Percentiles rank a stretch among this genome's conserved stretches.
Conservation (phyloP, 768 basidiomycete species). For the Lactarius hengduanensis region DNA sequence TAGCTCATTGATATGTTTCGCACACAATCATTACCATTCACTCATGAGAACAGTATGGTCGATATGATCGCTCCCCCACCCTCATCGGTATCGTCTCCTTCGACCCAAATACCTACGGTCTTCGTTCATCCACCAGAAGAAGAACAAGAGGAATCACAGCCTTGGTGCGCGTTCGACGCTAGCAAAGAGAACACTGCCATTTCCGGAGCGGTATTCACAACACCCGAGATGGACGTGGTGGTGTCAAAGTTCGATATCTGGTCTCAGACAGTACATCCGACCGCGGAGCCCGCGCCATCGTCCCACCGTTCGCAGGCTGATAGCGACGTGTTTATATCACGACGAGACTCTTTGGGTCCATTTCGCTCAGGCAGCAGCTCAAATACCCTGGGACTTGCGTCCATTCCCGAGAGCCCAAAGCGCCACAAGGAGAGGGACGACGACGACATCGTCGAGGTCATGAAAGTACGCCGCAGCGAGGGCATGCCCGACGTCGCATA, state of each 20-base stretch:
- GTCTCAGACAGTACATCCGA: conserved; percentile 31
- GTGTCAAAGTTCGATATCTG: conserved; percentile 33
- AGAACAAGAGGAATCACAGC: conserved; percentile 37
- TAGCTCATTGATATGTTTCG: conserved; percentile 30
- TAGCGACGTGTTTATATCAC: conserved; percentile 35
- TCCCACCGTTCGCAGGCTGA: conserved; percentile 33
- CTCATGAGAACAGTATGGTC: conserved; percentile 23
- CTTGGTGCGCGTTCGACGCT: conserved; percentile 39
- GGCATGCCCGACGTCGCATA: conserved; percentile 33
- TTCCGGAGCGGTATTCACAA: conserved; percentile 28
- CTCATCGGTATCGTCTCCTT: conserved; percentile 32
- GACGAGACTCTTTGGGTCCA: conserved; percentile 28
- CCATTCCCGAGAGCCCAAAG: conserved; percentile 21
- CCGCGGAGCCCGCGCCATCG: conserved; percentile 35
- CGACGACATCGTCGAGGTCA: conserved; percentile 39
- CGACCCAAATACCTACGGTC: conserved; percentile 36
- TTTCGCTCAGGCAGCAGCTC: not conserved
- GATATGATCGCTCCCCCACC: conserved; percentile 32
- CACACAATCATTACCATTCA: conserved; percentile 32
- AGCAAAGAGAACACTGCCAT: conserved; percentile 25
- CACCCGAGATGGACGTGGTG: conserved; percentile 35
- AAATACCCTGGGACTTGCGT: conserved; percentile 15
- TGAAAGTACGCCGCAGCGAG: conserved; percentile 37
- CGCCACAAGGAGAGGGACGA: conserved; percentile 30
- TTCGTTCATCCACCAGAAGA: conserved; percentile 41